Base-by-base conservation (phyloP, 345 rosid genomes). In the Eutrema japonicum region DNA sequence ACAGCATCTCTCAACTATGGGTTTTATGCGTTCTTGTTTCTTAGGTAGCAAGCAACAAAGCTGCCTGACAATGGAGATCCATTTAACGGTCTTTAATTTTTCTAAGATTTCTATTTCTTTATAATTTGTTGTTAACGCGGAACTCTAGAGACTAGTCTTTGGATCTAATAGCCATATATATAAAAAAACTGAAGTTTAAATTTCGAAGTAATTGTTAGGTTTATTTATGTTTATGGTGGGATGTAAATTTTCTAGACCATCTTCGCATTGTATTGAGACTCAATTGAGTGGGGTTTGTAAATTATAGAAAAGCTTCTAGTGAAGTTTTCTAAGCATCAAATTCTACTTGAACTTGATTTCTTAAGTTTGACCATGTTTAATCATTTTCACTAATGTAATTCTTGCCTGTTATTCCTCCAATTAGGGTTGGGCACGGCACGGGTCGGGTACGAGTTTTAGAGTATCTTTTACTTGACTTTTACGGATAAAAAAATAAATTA, bases 11-110 rank as follows among this genome's bases (percentile, higher is more conserved):
- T 58, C 18, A 12, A 32, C 53, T 56, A 51, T 38, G 26, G 22
- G 16, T 41, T 45, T 40, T 46, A 2, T 22, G 46, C 13, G 18
- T 66, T 49, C 48, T 67, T 67, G 51, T 75, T 63, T 47, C 79
- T 55, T 76, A 30, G 40, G 53, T 32, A 1, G 29, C 79, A 76
- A 76, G 79, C 29, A 56, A 70, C 40, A 53, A 13, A 38, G 45
- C 49, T 27, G n/a, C 26, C 3, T 60, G 66, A 8, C 72, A 30
- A 51, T 50, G 40, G 3, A 66, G 12, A 50, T 50, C 32, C 56
- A 75, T 33, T 60, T 51, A 75, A 59, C 27, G 7, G 41, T 65
- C 41, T 73, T 73, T 55, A 38, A 14, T 26, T 53, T 42, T 48
- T 6, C 14, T 35, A 52, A 46, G 50, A 36, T 52, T 35, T 42